Percentiles rank a stretch among this genome's conserved stretches.
phyloP scores from a whole-genome alignment of 768 basidiomycete species.

The Mycena sanguinolenta region DNA sequence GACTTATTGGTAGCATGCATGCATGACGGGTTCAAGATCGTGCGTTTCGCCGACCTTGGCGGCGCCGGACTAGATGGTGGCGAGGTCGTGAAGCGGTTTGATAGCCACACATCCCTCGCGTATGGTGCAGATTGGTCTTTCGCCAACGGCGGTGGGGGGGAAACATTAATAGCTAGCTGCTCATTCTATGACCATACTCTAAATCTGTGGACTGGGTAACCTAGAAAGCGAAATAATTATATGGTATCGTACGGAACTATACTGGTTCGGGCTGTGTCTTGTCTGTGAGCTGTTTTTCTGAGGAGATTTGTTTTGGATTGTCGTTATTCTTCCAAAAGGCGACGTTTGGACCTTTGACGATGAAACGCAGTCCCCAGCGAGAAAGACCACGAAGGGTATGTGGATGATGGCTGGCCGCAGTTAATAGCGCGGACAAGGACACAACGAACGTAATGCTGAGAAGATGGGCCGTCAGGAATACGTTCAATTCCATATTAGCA shows the following conservation, averaged over 20 bases:
- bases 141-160: constrained; percentile 44
- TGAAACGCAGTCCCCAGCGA: constrained; percentile 77
- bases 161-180: constrained; percentile 83
- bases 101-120: constrained; percentile 85
- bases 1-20: constrained; percentile 96
- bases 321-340: constrained; percentile 64
- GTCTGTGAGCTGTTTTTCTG: constrained; percentile 44
- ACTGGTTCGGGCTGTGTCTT: constrained; percentile 41
- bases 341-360: constrained; percentile 71
- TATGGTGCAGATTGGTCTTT: constrained; percentile 95
- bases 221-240: background rate
- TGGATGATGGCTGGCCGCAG: constrained; percentile 71
- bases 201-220: constrained; percentile 82
- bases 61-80: constrained; percentile 40
- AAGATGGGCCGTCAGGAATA: constrained; percentile 5
- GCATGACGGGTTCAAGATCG: constrained; percentile 96
- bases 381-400: constrained; percentile 80
- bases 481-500: background rate
- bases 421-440: constrained; percentile 76
- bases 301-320: background rate
- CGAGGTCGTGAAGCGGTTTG: constrained; percentile 70
- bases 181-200: constrained; percentile 95
- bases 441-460: constrained; percentile 62
- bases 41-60: constrained; percentile 58
- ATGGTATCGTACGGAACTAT: constrained; percentile 22